These are phyloP conservation scores for Solanum sitiens DNA, from an alignment of 257 asterid species.

Conservation along the genomic window DNA sequence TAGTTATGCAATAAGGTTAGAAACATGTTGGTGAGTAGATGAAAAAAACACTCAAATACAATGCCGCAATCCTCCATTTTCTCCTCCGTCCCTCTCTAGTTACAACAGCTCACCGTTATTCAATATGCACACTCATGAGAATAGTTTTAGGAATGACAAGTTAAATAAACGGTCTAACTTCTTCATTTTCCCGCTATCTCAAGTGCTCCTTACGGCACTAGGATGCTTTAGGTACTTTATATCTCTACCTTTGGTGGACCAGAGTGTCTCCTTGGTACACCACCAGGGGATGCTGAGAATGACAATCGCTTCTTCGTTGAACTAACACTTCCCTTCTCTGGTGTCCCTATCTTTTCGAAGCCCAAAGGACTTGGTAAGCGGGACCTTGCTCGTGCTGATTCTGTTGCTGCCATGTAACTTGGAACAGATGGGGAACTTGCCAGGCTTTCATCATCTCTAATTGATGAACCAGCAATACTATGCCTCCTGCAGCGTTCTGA, in stretches of 20 bases:
- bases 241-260: constrained; percentile 18
- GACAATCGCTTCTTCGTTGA: constrained; percentile 51
- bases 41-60: neutral
- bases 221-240: neutral
- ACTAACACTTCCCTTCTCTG: constrained; percentile 21
- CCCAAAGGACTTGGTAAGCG: constrained; percentile 41
- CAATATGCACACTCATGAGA: neutral
- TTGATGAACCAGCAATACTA: constrained; percentile 54
- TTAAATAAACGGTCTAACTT: neutral
- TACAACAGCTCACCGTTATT: neutral
- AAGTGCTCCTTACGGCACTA: neutral
- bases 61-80: neutral
- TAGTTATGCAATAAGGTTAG: neutral
- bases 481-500: constrained; percentile 57
- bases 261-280: constrained; percentile 27
- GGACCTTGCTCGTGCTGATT: constrained; percentile 55
- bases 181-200: neutral
- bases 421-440: constrained; percentile 52
- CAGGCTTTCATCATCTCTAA: constrained; percentile 75
- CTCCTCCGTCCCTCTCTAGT: neutral
- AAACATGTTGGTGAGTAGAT: neutral
- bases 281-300: constrained; percentile 38
- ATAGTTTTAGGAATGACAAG: neutral
- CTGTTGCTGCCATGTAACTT: constrained; percentile 59
- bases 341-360: constrained; percentile 24